phyloP scores from a whole-genome alignment of 148 eudicot species.

The Mesembryanthemum crystallinum region DNA sequence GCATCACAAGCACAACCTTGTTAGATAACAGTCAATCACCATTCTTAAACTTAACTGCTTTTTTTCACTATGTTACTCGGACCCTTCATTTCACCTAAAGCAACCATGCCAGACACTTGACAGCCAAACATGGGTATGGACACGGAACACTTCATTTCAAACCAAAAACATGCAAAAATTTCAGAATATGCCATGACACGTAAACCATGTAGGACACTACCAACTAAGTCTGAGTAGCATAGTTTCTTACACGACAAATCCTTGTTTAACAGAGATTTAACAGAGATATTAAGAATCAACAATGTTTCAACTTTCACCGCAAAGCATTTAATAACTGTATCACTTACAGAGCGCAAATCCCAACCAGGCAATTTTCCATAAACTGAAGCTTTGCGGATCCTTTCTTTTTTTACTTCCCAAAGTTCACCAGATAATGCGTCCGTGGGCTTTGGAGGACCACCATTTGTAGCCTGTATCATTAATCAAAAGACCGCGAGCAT shows the following conservation, averaged over 20 bases:
- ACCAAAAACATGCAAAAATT: neutral
- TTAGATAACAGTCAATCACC: neutral
- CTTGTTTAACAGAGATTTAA: neutral
- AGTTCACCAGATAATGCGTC: constrained; percentile 98
- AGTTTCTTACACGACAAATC: neutral
- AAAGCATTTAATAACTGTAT: neutral
- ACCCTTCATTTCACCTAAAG: no score
- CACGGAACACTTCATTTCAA: no score
- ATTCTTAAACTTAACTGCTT: neutral
- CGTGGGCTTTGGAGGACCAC: constrained; percentile 65
- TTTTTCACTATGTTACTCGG: no score
- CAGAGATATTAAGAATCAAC: neutral
- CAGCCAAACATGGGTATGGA: no score
- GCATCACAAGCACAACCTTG: neutral
- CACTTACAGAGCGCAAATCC: constrained; percentile 96
- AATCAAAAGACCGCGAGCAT: constrained; percentile 18
- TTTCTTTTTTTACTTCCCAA: constrained; percentile 91
- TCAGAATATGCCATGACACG: neutral
- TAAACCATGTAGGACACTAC: neutral
- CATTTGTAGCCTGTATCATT: constrained; percentile 53
- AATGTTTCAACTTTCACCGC: neutral
- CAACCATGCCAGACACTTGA: no score
- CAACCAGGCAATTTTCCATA: constrained; percentile 88
- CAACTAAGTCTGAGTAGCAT: neutral
- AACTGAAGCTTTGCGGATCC: constrained; percentile 69